A percentile compares a stretch with the other conserved stretches of the same genome.
phyloP scores from a whole-genome alignment of 1,139 yeast species.

The Petasospora fabianii region DNA sequence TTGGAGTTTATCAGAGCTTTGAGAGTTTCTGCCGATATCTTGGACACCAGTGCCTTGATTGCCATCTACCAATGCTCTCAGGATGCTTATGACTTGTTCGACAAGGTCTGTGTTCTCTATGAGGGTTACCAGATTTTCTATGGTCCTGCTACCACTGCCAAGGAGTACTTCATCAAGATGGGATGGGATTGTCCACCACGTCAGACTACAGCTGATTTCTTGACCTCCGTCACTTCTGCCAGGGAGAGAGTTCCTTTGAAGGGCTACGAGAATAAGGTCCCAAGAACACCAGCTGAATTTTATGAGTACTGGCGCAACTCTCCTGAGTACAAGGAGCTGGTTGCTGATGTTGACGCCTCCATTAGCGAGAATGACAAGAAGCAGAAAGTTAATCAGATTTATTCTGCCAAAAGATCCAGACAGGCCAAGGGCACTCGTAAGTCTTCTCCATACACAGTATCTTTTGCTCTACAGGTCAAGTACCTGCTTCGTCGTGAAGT shows the following conservation, averaged over 20 bases:
- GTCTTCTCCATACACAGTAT: neutral
- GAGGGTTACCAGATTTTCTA: neutral
- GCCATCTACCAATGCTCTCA: neutral
- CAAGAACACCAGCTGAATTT: neutral
- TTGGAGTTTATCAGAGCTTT: neutral
- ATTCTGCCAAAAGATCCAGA: neutral
- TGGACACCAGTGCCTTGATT: neutral
- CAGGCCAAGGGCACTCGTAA: neutral
- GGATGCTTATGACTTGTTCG: neutral
- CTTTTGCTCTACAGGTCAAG: neutral
- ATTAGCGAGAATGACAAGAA: neutral
- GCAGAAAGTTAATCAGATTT: neutral
- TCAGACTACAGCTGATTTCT: neutral
- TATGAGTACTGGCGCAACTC: neutral
- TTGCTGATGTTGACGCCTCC: neutral
- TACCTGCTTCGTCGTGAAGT: neutral
- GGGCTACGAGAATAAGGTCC: neutral
- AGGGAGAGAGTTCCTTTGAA: neutral
- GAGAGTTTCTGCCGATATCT: neutral
- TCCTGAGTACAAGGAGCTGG: neutral
- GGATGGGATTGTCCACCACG: neutral
- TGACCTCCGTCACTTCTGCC: neutral
- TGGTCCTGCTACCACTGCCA: neutral
- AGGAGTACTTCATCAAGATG: neutral
- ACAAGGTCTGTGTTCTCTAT: neutral